Evolutionary conservation across 2,329 filamentous ascomycete species (phyloP).

Genomic region (Fusarium drepaniforme): DNA sequence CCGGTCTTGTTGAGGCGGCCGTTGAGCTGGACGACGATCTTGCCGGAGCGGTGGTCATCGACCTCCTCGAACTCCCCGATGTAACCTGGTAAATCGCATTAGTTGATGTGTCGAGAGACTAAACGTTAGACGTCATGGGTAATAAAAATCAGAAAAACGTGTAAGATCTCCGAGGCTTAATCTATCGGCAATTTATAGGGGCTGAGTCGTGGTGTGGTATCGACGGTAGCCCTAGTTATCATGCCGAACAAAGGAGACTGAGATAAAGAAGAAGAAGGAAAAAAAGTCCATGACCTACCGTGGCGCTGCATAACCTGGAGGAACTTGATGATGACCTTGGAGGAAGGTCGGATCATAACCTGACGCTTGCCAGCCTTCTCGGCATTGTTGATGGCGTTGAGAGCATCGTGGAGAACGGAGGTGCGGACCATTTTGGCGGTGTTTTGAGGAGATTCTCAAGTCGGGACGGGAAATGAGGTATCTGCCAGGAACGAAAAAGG

Average conservation of each 20-base stretch:
- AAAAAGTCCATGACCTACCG: constrained; percentile 74
- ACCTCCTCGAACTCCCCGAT: constrained; percentile 99
- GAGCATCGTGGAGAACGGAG: constrained; percentile 98
- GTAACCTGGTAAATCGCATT: constrained; percentile 78
- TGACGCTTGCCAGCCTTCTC: constrained; percentile 99
- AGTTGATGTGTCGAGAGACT: constrained; percentile 90
- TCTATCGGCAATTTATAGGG: constrained; percentile 99
- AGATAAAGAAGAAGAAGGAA: background rate
- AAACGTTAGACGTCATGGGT: constrained; percentile 89
- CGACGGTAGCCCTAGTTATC: constrained; percentile 99
- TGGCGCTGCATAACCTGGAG: constrained; percentile 99
- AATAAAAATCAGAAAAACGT: constrained; percentile 81
- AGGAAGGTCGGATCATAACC: constrained; percentile 96
- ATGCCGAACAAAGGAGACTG: constrained; percentile 76
- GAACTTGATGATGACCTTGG: constrained; percentile 99
- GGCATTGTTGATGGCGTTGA: constrained; percentile 99
- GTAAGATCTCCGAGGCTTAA: constrained; percentile 91
- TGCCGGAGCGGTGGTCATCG: constrained; percentile 99
- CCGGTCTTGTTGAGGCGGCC: constrained; percentile 99
- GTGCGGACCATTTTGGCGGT: constrained; percentile 98
- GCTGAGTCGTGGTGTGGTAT: constrained; percentile 84
- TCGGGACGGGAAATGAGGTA: constrained; percentile 75
- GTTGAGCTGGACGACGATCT: constrained; percentile 99
- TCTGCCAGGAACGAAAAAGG: constrained; percentile 58
- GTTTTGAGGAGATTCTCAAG: constrained; percentile 81